phyloP scores from a whole-genome alignment of 2,329 filamentous ascomycete species.

The Penicillium sumatraense region DNA sequence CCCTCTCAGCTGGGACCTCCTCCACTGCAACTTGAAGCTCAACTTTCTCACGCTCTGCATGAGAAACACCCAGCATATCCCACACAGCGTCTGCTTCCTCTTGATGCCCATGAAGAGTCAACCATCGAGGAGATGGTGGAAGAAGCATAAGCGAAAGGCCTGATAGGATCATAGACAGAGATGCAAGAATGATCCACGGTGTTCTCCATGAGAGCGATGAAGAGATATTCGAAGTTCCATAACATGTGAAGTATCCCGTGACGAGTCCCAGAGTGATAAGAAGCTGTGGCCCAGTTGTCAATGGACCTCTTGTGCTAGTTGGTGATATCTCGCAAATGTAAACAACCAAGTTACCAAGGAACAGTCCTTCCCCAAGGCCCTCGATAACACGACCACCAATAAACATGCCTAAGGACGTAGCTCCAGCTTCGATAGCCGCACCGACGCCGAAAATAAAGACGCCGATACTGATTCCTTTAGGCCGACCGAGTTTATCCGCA shows the following conservation, averaged over 20 bases:
- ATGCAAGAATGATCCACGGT: slow-evolving; percentile 57
- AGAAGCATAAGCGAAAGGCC: slow-evolving; percentile 47
- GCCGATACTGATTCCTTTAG: slow-evolving; percentile 55
- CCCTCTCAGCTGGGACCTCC: slow-evolving; percentile 6
- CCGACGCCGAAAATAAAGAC: slow-evolving; percentile 59
- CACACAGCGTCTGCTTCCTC: slow-evolving; percentile 52
- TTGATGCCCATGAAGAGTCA: slow-evolving; percentile 53
- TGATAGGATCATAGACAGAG: slow-evolving; percentile 47
- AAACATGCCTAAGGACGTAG: slow-evolving; percentile 56
- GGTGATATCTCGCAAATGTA: slow-evolving; percentile 67
- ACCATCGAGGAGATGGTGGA: slow-evolving; percentile 63
- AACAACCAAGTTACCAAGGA: slow-evolving; percentile 60
- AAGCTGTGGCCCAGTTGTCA: slow-evolving; percentile 60
- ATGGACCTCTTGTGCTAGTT: slow-evolving; percentile 51
- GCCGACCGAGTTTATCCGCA: slow-evolving; percentile 56
- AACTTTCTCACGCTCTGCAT: slow-evolving; percentile 54
- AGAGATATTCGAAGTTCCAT: slow-evolving; percentile 55
- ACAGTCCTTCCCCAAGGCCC: slow-evolving; percentile 65
- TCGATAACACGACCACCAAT: slow-evolving; percentile 59
- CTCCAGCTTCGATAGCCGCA: slow-evolving; percentile 56
- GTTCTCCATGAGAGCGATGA: slow-evolving; percentile 60
- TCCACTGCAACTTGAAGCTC: slow-evolving; percentile 39
- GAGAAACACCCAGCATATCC: slow-evolving; percentile 49
- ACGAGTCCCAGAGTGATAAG: slow-evolving; percentile 57
- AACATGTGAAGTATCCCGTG: slow-evolving; percentile 64